phyloP scores from a whole-genome alignment of 768 basidiomycete species.

The Termitomyces sp. region DNA sequence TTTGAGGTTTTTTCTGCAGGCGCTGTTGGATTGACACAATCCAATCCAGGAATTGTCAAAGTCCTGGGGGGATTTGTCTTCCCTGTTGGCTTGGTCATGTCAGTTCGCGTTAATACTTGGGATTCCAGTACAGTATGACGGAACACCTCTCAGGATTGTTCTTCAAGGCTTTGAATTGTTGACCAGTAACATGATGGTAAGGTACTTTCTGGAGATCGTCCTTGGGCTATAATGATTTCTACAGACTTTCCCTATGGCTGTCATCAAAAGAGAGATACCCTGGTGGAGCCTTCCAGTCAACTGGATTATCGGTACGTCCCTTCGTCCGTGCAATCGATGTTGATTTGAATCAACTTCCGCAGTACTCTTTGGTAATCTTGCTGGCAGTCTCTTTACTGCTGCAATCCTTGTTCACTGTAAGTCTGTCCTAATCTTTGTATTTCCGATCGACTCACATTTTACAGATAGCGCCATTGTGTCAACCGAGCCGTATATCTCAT shows the following conservation, averaged over 20 bases:
- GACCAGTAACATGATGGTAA: constrained; percentile 75
- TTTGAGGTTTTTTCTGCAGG: constrained; percentile 59
- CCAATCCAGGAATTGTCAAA: constrained; percentile 66
- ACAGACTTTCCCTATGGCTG: constrained; percentile 67
- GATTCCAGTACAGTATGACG: not conserved
- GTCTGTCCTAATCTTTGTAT: constrained; percentile 11
- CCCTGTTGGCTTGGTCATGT: constrained; percentile 77
- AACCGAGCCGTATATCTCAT: constrained; percentile 49
- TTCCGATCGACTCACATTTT: not conserved
- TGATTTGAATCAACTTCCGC: constrained; percentile 2
- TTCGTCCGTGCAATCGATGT: not conserved
- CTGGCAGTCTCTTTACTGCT: constrained; percentile 65
- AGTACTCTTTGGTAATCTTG: constrained; percentile 69
- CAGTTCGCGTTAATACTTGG: constrained; percentile 9
- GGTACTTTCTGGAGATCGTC: not conserved
- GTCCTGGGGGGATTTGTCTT: constrained; percentile 64
- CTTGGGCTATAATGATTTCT: not conserved
- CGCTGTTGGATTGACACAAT: constrained; percentile 37
- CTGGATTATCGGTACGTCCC: constrained; percentile 56
- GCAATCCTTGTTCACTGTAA: constrained; percentile 61
- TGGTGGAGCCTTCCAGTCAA: constrained; percentile 67
- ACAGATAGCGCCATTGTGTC: constrained; percentile 59
- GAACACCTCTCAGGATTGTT: constrained; percentile 47
- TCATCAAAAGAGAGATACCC: constrained; percentile 53
- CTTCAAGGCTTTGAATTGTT: constrained; percentile 65